Base-by-base conservation (phyloP, 352 stramenopile species). In the Phytophthora aleatoria region DNA sequence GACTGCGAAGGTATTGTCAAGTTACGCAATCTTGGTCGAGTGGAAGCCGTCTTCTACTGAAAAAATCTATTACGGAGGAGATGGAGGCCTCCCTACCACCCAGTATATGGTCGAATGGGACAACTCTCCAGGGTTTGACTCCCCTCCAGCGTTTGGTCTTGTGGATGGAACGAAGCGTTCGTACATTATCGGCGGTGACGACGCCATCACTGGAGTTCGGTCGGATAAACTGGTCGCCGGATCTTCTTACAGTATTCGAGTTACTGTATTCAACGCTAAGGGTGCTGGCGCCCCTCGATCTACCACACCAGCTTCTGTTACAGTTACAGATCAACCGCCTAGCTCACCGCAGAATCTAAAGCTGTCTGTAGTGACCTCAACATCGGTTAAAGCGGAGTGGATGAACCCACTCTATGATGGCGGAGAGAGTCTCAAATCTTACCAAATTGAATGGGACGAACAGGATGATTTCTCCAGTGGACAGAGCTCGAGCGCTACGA, bases 21-120 rank as follows among this genome's bases (percentile, higher is more conserved):
- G 79, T 38, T 95, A 89, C 20, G 91, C 94, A 33, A 91, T 99
- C 20, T 73, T 97, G 5, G 87, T 99, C 2, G 76, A 87, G 42
- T 99, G 96, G 96, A 68, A 87, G 12, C 59, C 83, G 42, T 96
- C 96, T 27, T 91, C 89, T 12, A 71, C 75, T 5, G 73, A 94
- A 28, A 88, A 95, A 50, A 71, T 80, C 5, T 90, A 89, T 28
- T 99, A 95, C 67, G 92, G 94, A 6, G 95, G 95, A 4, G 79
- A 97, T 64, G 96, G 95, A 3, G 97, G 96, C 3, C 77, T 95
- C 24, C 75, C 90, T 5, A 97, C 99, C 43, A 96, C 94, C 26
- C 85, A 97, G 55, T 99, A 99, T 72, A 89, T 98, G 70, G 75
- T 99, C 20, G 96, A 99, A 61, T 99, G 97, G 97, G 93, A 98